phyloP scores from a whole-genome alignment of 2,329 filamentous ascomycete genomes.

The Penicillium crustosum region DNA sequence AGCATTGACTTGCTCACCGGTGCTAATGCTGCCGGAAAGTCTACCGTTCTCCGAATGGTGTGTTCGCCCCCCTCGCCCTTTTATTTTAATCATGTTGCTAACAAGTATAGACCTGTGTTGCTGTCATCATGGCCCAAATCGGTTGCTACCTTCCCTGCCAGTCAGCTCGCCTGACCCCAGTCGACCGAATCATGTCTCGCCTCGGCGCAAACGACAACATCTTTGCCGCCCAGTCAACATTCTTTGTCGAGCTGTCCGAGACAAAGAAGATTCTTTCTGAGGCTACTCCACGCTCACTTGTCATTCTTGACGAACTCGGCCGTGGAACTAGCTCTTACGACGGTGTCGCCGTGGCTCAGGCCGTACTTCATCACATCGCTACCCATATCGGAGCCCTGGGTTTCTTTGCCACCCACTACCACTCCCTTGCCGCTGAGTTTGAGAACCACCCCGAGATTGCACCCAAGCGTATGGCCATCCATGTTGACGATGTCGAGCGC shows the following conservation, averaged over 20 bases:
- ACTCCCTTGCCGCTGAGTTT: constrained; percentile 89
- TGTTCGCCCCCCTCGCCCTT: constrained; percentile 30
- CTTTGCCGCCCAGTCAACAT: constrained; percentile 94
- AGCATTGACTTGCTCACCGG: constrained; percentile 92
- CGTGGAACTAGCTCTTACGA: constrained; percentile 95
- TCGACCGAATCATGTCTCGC: constrained; percentile 98
- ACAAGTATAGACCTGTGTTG: constrained; percentile 72
- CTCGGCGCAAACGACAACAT: constrained; percentile 98
- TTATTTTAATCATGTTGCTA: constrained; percentile 18
- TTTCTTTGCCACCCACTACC: constrained; percentile 98
- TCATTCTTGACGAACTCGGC: constrained; percentile 94
- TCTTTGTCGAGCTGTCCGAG: constrained; percentile 95
- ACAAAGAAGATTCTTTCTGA: constrained; percentile 97
- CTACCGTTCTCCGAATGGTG: constrained; percentile 91
- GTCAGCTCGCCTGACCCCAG: constrained; percentile 79
- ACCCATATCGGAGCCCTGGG: constrained; percentile 90
- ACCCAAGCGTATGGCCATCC: constrained; percentile 88
- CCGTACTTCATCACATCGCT: constrained; percentile 93
- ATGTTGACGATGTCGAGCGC: constrained; percentile 79
- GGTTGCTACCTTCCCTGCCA: constrained; percentile 87
- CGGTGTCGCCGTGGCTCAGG: constrained; percentile 92
- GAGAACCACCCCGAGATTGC: constrained; percentile 82
- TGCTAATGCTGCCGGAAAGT: constrained; percentile 96
- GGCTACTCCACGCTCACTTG: constrained; percentile 87
- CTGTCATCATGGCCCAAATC: constrained; percentile 96